A percentile compares a stretch with the other conserved stretches of the same genome.
These are phyloP conservation scores for Saturnispora diversa DNA, from an alignment of 805 yeast genomes.

Conservation along the genomic window DNA sequence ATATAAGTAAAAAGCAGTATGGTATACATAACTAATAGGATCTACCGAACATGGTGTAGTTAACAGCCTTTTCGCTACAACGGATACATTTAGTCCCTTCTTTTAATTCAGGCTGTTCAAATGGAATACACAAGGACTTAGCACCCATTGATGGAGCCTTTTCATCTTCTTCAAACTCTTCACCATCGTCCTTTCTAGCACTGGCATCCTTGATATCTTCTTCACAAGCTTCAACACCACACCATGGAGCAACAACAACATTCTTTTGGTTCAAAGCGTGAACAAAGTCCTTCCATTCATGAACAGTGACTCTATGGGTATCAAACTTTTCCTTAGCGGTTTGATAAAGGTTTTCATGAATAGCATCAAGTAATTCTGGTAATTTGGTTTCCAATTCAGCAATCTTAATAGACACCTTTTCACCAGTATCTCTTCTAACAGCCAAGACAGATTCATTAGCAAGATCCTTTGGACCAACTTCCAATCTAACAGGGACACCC, in stretches of 20 bases:
- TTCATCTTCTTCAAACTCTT: conserved; percentile 85
- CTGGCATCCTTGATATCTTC: conserved; percentile 91
- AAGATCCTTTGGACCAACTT: conserved; percentile 94
- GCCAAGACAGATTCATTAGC: conserved; percentile 72
- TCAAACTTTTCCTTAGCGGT: conserved; percentile 81
- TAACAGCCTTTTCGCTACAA: conserved; percentile 68
- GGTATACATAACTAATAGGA: conserved; percentile 49
- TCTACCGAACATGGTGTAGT: conserved; percentile 95
- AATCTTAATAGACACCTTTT: conserved; percentile 60
- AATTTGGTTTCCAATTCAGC: conserved; percentile 56
- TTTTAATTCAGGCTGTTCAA: conserved; percentile 78
- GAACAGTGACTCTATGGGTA: conserved; percentile 71
- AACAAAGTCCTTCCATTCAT: conserved; percentile 87
- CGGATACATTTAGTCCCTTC: conserved; percentile 78
- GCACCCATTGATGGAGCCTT: conserved; percentile 99
- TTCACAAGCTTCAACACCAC: conserved; percentile 91
- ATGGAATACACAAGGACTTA: conserved; percentile 93
- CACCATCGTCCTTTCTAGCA: conserved; percentile 72
- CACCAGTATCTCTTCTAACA: conserved; percentile 88
- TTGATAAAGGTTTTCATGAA: conserved; percentile 67
- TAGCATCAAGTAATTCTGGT: conserved; percentile 69
- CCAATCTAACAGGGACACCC: conserved; percentile 91
- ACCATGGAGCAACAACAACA: conserved; percentile 92
- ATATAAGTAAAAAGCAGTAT: not conserved
- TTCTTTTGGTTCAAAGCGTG: conserved; percentile 88